Conservation (phyloP, 1,284 basidiomycete genomes). For the Papiliotrema flavescens region DNA sequence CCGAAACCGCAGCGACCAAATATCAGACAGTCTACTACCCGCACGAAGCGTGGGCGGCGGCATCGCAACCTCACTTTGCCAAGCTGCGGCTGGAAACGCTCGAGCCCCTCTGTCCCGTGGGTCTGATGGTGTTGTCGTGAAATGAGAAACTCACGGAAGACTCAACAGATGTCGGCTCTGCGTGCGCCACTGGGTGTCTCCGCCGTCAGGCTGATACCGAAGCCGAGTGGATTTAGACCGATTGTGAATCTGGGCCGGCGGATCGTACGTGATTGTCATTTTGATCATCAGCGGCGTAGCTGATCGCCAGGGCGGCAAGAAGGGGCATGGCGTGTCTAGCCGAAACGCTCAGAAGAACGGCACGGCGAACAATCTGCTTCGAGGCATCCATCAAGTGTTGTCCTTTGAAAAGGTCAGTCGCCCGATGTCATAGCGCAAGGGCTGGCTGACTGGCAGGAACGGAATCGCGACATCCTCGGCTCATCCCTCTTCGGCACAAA, state of each 20-base stretch:
- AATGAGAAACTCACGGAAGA: conserved; percentile 8
- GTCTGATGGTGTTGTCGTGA: conserved; percentile 7
- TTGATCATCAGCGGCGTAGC: neutral
- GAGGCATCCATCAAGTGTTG: conserved; percentile 76
- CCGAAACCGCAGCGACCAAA: conserved; percentile 83
- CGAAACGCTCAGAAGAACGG: neutral
- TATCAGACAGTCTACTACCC: conserved; percentile 88
- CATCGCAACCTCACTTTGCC: conserved; percentile 76
- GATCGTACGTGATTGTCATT: conserved; percentile 36
- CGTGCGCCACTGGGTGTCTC: conserved; percentile 30
- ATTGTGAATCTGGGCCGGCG: conserved; percentile 86
- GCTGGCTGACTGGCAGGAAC: conserved; percentile 56
- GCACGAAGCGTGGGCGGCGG: conserved; percentile 85
- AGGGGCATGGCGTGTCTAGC: neutral
- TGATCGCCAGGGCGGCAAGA: neutral
- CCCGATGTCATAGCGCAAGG: neutral
- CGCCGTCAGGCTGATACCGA: conserved; percentile 84
- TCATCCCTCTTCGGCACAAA: conserved; percentile 78
- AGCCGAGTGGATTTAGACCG: conserved; percentile 87
- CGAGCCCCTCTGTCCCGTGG: conserved; percentile 37
- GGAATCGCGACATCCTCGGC: conserved; percentile 64
- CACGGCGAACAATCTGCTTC: conserved; percentile 68
- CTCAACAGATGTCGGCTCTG: conserved; percentile 15
- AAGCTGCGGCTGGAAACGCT: conserved; percentile 55
- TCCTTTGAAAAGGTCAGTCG: conserved; percentile 72